These are phyloP conservation scores for Pythium dissotocum DNA, from an alignment of 352 stramenopile genomes.

Conservation along the genomic window DNA sequence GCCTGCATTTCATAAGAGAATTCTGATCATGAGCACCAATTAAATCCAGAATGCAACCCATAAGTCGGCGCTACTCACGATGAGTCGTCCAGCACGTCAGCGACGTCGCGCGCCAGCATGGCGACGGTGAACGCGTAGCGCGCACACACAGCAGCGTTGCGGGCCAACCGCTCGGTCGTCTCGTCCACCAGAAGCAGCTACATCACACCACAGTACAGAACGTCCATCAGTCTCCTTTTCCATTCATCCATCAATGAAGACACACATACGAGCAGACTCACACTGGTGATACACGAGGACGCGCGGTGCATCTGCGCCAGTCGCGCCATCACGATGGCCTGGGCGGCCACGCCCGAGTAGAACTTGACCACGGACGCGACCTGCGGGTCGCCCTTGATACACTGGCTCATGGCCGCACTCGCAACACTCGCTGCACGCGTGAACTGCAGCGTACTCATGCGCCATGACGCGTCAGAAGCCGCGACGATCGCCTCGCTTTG, in stretches of 20 bases:
- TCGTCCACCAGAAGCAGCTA: slow-evolving; percentile 50
- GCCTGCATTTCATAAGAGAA: slow-evolving; percentile 26
- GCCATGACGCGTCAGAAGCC: slow-evolving; percentile 19
- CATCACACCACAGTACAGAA: background rate
- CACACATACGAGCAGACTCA: no score
- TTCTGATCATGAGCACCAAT: no score
- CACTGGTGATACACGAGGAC: slow-evolving; percentile 13
- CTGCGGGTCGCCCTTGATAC: slow-evolving; percentile 13
- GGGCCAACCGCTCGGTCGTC: slow-evolving; percentile 34
- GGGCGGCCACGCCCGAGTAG: slow-evolving; percentile 10
- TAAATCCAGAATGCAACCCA: no score
- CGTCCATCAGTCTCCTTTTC: background rate
- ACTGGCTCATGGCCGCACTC: slow-evolving; percentile 1
- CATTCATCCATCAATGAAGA: no score
- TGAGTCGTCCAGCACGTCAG: slow-evolving; percentile 13
- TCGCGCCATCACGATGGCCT: slow-evolving; percentile 23
- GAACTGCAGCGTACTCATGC: slow-evolving; percentile 15
- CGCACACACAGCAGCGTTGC: slow-evolving; percentile 39
- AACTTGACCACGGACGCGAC: slow-evolving; percentile 23
- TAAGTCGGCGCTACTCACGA: slow-evolving; percentile 23
- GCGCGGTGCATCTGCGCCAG: slow-evolving; percentile 21
- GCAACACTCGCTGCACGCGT: slow-evolving; percentile 17
- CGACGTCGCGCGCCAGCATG: background rate
- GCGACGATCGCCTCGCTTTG: slow-evolving; percentile 19
- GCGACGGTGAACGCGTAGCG: slow-evolving; percentile 38